Conservation (phyloP, 345 rosid genomes). For the Arabis hirsuta region DNA sequence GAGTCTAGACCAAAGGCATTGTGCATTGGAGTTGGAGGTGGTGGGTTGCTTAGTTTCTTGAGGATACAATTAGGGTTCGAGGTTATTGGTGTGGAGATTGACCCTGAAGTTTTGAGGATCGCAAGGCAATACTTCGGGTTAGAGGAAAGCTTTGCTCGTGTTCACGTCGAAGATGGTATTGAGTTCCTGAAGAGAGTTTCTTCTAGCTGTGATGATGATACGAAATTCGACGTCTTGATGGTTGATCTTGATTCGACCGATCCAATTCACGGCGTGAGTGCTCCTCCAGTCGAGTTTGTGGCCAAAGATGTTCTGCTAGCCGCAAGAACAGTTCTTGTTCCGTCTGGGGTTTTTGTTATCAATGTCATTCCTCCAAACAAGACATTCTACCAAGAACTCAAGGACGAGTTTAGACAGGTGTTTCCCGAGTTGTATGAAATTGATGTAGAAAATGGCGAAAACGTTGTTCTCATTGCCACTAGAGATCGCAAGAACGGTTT, state of each 20-base stretch:
- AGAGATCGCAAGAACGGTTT: conserved; percentile 44
- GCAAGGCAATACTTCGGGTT: conserved; percentile 71
- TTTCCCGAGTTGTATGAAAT: conserved; percentile 76
- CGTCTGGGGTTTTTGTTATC: conserved; percentile 61
- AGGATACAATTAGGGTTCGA: conserved; percentile 58
- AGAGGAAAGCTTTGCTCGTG: conserved; percentile 51
- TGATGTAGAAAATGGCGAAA: conserved; percentile 71
- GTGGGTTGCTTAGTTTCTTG: conserved; percentile 75
- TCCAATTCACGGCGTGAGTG: conserved; percentile 56
- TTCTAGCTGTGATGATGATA: conserved; percentile 14
- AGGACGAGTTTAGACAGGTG: conserved; percentile 45
- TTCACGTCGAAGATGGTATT: conserved; percentile 61
- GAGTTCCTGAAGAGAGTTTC: conserved; percentile 51
- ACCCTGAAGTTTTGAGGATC: conserved; percentile 63
- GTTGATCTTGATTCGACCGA: conserved; percentile 77
- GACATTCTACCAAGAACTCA: conserved; percentile 49
- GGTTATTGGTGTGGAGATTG: conserved; percentile 74
- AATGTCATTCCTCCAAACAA: conserved; percentile 67
- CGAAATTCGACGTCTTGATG: conserved; percentile 71
- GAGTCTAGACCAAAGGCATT: conserved; percentile 59
- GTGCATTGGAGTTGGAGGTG: conserved; percentile 90
- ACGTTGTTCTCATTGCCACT: conserved; percentile 66
- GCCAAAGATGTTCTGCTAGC: conserved; percentile 54
- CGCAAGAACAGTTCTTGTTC: conserved; percentile 55
- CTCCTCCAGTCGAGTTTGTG: conserved; percentile 74